Conservation (phyloP, 805 yeast genomes). For the Metschnikowia koreensis region DNA sequence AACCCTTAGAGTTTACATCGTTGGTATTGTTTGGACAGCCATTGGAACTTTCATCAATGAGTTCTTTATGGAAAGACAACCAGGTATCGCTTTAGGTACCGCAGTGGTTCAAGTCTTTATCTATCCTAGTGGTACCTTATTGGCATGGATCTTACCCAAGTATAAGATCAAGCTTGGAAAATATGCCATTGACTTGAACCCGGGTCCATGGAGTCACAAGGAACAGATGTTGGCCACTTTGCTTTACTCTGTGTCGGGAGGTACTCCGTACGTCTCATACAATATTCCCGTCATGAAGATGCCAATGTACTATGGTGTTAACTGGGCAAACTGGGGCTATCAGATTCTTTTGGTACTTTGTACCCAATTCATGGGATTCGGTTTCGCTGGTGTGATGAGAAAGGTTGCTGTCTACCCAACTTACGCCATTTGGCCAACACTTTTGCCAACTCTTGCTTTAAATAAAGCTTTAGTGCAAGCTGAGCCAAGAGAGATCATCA, state of each 20-base stretch:
- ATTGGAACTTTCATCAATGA: slow-evolving; percentile 59
- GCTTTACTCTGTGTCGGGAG: slow-evolving; percentile 34
- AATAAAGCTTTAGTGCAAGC: slow-evolving; percentile 40
- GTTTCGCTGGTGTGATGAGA: slow-evolving; percentile 30
- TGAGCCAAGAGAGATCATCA: slow-evolving; percentile 30
- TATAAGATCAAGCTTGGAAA: slow-evolving; percentile 30
- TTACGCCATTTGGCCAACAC: slow-evolving; percentile 52
- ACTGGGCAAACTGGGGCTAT: slow-evolving; percentile 30
- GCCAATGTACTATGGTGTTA: slow-evolving; percentile 27
- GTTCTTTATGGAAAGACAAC: slow-evolving; percentile 38
- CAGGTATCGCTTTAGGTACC: slow-evolving; percentile 14
- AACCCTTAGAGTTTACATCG: slow-evolving; percentile 54
- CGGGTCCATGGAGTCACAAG: slow-evolving; percentile 63
- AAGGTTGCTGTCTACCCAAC: slow-evolving; percentile 48
- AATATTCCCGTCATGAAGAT: slow-evolving; percentile 25
- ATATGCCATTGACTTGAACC: slow-evolving; percentile 45
- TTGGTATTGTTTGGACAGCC: slow-evolving; percentile 45
- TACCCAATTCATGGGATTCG: slow-evolving; percentile 31
- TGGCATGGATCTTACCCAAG: slow-evolving; percentile 46
- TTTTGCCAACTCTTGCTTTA: slow-evolving; percentile 30
- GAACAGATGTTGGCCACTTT: slow-evolving; percentile 66
- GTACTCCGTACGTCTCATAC: slow-evolving; percentile 29
- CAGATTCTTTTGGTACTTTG: slow-evolving; percentile 24
- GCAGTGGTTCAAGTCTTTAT: slow-evolving; percentile 19
- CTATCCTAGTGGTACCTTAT: slow-evolving; percentile 29